Conservation (phyloP, 2,329 filamentous ascomycete species). For the Diaporthe citriasiana region DNA sequence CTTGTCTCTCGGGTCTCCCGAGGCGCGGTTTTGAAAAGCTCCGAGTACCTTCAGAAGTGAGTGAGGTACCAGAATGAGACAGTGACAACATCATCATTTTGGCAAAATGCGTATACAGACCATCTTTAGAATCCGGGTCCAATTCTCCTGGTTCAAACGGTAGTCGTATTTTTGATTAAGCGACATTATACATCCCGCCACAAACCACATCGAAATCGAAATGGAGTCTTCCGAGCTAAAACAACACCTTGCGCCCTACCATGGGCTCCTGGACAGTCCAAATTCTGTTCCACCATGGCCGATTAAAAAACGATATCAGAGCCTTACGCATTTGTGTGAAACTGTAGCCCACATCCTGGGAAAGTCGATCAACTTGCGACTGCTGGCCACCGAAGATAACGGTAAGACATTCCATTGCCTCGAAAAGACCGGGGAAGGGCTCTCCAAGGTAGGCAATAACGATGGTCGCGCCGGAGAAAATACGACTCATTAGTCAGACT, state of each 20-base stretch:
- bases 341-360: background rate
- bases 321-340: background rate
- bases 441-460: background rate
- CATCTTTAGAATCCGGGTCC: background rate
- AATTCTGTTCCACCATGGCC: background rate
- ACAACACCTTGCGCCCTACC: background rate
- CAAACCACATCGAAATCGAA: background rate
- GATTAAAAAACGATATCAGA: background rate
- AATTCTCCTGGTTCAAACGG: background rate
- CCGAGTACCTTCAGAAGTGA: background rate
- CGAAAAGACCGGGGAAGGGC: background rate
- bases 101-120: background rate
- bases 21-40: background rate
- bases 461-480: background rate
- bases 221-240: background rate
- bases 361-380: background rate
- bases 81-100: background rate
- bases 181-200: background rate
- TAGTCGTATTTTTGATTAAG: background rate
- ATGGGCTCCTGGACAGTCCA: background rate
- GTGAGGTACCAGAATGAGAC: background rate
- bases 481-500: background rate
- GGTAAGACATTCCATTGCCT: background rate
- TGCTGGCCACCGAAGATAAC: background rate
- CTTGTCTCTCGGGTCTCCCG: slow-evolving; percentile 2